These are phyloP conservation scores for Lasiosphaeris hirsuta DNA, from an alignment of 495 filamentous ascomycete species.

Conservation along the genomic window DNA sequence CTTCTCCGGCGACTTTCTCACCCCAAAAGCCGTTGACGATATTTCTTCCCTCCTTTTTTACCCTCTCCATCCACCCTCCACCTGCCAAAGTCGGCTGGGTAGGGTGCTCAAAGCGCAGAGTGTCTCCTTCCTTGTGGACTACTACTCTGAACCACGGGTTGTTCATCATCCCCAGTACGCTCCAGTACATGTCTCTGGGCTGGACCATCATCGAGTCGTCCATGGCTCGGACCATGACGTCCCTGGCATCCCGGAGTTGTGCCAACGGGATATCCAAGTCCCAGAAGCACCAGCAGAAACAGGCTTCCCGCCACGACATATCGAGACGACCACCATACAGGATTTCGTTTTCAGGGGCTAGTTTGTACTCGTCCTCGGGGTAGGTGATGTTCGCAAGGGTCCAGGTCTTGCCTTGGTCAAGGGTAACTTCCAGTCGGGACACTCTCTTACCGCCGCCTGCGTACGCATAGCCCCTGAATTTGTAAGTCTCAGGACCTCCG, in stretches of 20 bases:
- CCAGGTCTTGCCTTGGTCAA: constrained; percentile 86
- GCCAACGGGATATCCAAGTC: constrained; percentile 63
- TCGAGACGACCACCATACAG: constrained; percentile 79
- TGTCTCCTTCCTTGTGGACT: constrained; percentile 66
- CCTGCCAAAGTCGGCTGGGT: constrained; percentile 75
- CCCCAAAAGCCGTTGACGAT: constrained; percentile 85
- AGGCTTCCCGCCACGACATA: constrained; percentile 75
- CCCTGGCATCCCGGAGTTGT: constrained; percentile 60
- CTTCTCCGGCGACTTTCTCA: constrained; percentile 62
- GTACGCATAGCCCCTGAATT: constrained; percentile 81
- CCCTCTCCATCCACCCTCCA: constrained; percentile 93
- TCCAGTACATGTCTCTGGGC: constrained; percentile 96
- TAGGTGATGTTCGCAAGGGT: constrained; percentile 76
- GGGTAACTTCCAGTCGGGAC: constrained; percentile 77
- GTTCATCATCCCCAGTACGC: constrained; percentile 97
- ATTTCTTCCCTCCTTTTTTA: constrained; percentile 85
- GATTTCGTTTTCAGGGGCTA: constrained; percentile 56
- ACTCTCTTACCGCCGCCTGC: constrained; percentile 83
- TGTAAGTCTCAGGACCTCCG: constrained; percentile 53
- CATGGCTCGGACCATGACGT: constrained; percentile 84
- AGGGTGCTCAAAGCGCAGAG: constrained; percentile 82
- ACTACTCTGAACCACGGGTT: constrained; percentile 90
- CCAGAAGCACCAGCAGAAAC: constrained; percentile 97
- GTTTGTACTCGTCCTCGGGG: constrained; percentile 81
- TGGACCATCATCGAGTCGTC: constrained; percentile 87